A percentile compares a stretch with the other conserved stretches of the same genome.
These are phyloP conservation scores for Beauveria brongniartii DNA, from an alignment of 2,329 filamentous ascomycete genomes.

Conservation along the genomic window DNA sequence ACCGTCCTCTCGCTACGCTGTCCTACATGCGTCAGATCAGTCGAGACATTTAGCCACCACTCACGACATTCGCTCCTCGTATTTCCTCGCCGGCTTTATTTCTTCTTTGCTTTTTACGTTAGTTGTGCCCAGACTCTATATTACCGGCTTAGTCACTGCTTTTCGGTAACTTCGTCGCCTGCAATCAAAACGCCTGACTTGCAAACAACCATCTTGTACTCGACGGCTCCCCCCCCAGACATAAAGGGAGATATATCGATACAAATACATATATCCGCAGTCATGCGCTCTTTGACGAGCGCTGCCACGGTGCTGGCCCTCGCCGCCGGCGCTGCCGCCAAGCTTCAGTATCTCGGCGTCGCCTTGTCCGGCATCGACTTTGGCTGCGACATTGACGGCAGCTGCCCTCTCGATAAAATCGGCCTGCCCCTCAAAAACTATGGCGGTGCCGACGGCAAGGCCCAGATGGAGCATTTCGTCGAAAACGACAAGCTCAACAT, in stretches of 20 bases:
- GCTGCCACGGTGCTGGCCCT: conserved; percentile 11
- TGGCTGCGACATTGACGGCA: conserved; percentile 38
- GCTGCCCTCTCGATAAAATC: conserved; percentile 27
- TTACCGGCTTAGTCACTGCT: too few relatives aligned
- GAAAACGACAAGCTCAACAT: conserved; percentile 44
- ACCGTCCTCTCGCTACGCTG: not conserved
- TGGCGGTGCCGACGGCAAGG: conserved; percentile 21
- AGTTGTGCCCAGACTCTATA: too few relatives aligned
- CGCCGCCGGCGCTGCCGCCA: conserved; percentile 5
- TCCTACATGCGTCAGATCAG: not conserved
- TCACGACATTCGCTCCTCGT: not conserved
- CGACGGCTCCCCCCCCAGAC: too few relatives aligned
- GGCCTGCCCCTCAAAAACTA: conserved; percentile 26
- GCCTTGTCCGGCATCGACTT: conserved; percentile 41
- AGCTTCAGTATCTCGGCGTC: conserved; percentile 23
- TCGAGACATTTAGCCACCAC: not conserved
- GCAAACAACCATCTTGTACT: too few relatives aligned
- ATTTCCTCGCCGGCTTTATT: not conserved
- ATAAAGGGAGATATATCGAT: not conserved
- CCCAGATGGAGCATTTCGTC: conserved; percentile 50
- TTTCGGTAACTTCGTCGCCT: too few relatives aligned
- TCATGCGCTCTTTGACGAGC: conserved; percentile 10
- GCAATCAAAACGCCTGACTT: too few relatives aligned
- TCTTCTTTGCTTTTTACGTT: not conserved
- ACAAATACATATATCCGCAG: not conserved